Evolutionary conservation across 2,329 filamentous ascomycete genomes (phyloP).

Genomic region (Dryadomyces sulphureus): DNA sequence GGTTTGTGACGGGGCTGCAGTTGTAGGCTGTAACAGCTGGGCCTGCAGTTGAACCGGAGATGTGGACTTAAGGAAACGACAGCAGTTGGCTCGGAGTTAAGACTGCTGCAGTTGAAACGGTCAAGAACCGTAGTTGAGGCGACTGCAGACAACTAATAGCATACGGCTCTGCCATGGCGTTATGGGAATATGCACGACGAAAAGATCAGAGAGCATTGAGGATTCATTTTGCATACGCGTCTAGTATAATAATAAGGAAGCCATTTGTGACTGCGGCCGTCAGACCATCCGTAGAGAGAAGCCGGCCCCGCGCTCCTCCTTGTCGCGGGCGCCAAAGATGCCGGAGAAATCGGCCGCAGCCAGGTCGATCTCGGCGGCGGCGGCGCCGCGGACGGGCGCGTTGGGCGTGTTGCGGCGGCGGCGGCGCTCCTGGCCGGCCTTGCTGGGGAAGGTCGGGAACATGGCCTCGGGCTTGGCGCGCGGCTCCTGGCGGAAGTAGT

Average conservation of each 20-base stretch:
- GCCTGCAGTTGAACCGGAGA: too few relatives aligned
- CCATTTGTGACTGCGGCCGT: neutral
- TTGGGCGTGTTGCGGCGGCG: slow-evolving; percentile 60
- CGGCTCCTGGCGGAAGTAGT: slow-evolving; percentile 81
- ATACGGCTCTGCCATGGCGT: too few relatives aligned
- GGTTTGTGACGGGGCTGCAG: slow-evolving; percentile 42
- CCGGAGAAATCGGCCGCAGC: slow-evolving; percentile 51
- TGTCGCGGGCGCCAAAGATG: slow-evolving; percentile 53
- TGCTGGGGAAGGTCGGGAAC: slow-evolving; percentile 95
- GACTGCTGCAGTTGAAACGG: too few relatives aligned
- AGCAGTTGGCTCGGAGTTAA: too few relatives aligned
- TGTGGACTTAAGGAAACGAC: too few relatives aligned
- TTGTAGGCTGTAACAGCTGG: too few relatives aligned
- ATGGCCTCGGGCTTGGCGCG: slow-evolving; percentile 79
- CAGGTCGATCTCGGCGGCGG: slow-evolving; percentile 44
- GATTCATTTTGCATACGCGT: too few relatives aligned
- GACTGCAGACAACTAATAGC: too few relatives aligned
- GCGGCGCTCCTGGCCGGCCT: slow-evolving; percentile 79
- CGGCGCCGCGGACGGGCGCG: slow-evolving; percentile 65
- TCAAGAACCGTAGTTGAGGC: too few relatives aligned
- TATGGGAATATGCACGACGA: too few relatives aligned
- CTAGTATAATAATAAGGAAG: neutral
- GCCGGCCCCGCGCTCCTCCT: slow-evolving; percentile 49
- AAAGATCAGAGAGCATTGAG: too few relatives aligned
- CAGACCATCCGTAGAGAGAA: slow-evolving; percentile 50